phyloP scores from a whole-genome alignment of 495 filamentous ascomycete species.

The Aspergillus mulundensis region DNA sequence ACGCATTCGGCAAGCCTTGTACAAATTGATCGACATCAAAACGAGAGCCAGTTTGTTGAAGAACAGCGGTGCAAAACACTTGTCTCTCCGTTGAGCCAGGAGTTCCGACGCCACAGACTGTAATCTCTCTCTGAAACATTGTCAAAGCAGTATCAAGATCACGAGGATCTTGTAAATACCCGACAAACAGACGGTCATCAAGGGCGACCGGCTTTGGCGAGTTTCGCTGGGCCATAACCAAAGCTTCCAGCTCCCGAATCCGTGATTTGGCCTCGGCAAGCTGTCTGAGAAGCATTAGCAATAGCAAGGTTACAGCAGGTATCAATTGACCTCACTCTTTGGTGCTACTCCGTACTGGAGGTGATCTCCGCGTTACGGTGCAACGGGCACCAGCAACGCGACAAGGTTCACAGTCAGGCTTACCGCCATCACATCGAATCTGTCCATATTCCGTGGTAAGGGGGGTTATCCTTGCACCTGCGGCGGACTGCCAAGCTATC shows the following conservation, averaged over 20 bases:
- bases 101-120: constrained; percentile 22
- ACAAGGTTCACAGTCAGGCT: constrained; percentile 30
- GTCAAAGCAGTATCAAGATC: constrained; percentile 21
- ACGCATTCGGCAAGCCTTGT: constrained; percentile 12
- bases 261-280: constrained; percentile 23
- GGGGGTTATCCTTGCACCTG: neutral
- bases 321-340: constrained; percentile 17
- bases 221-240: constrained; percentile 1
- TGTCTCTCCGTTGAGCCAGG: constrained; percentile 16
- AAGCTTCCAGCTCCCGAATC: constrained; percentile 20
- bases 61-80: constrained; percentile 18
- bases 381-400: constrained; percentile 21
- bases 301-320: neutral
- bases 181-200: neutral
- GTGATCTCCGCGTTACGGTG: constrained; percentile 16
- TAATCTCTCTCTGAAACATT: constrained; percentile 21
- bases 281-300: constrained; percentile 14
- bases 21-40: constrained; percentile 25
- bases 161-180: constrained; percentile 13
- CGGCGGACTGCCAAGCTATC: neutral
- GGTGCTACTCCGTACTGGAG: constrained; percentile 16
- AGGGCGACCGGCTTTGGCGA: neutral
- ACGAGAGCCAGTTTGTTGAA: constrained; percentile 15
- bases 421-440: constrained; percentile 27
- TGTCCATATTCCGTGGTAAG: constrained; percentile 1